phyloP scores from a whole-genome alignment of 768 basidiomycete species.

The Chiua virens region DNA sequence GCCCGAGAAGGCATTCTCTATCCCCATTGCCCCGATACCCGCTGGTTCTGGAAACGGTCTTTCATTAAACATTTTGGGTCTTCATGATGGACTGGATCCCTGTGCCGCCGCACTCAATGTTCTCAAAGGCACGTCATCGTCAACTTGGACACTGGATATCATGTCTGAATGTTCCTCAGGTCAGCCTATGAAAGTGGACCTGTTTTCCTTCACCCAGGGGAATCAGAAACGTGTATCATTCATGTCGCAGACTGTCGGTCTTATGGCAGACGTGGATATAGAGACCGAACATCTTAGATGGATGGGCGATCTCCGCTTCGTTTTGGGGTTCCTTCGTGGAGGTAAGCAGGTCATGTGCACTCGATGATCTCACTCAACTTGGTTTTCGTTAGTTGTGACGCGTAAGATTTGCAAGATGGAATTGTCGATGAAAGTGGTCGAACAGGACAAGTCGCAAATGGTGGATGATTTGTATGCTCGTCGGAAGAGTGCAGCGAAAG shows the following conservation, averaged over 20 bases:
- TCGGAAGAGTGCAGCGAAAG: conserved; percentile 24
- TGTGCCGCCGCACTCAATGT: conserved; percentile 71
- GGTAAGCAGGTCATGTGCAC: conserved; percentile 38
- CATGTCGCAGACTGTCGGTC: conserved; percentile 79
- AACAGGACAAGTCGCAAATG: conserved; percentile 74
- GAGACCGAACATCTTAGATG: conserved; percentile 83
- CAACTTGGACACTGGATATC: background rate
- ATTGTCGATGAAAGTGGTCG: conserved; percentile 67
- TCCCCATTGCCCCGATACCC: conserved; percentile 77
- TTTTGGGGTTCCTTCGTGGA: conserved; percentile 69
- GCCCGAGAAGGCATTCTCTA: conserved; percentile 57
- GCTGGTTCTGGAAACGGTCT: conserved; percentile 82
- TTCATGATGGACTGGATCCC: conserved; percentile 69
- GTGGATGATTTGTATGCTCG: conserved; percentile 46
- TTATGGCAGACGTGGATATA: conserved; percentile 84
- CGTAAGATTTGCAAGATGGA: conserved; percentile 68
- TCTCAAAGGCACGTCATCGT: conserved; percentile 58
- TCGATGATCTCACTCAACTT: background rate
- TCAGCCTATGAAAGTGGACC: conserved; percentile 68
- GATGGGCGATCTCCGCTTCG: conserved; percentile 83
- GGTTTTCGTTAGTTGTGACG: conserved; percentile 46
- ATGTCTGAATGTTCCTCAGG: conserved; percentile 42
- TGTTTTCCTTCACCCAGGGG: conserved; percentile 74
- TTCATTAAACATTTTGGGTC: conserved; percentile 70
- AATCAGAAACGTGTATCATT: conserved; percentile 68